phyloP scores from a whole-genome alignment of 305 asterid genomes.

The Solanum hybrid region DNA sequence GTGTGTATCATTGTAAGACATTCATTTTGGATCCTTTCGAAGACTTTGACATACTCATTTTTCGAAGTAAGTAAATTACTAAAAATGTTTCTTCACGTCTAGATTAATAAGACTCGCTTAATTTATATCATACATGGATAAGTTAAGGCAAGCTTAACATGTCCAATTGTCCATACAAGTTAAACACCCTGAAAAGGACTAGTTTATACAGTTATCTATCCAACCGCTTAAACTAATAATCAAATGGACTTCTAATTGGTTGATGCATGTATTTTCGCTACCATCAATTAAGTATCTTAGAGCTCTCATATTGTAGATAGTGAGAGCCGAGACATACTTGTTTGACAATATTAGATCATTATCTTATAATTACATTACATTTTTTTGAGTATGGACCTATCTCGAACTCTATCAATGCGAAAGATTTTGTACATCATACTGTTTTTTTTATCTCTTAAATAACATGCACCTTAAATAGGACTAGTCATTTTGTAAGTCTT shows the following conservation, averaged over 20 bases:
- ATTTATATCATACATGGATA: background rate
- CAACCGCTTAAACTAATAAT: background rate
- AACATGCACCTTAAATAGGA: background rate
- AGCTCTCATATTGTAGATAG: background rate
- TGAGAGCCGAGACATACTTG: background rate
- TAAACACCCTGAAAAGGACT: background rate
- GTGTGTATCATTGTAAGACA: background rate
- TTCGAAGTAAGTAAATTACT: background rate
- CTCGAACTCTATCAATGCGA: too few species aligned
- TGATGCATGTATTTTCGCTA: background rate
- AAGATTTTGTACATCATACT: rapidly evolving
- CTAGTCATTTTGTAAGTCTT: background rate
- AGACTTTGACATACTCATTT: background rate
- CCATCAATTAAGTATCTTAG: too few species aligned
- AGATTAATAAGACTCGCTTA: background rate
- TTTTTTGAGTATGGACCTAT: rapidly evolving
- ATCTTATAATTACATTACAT: background rate
- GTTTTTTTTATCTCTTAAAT: background rate
- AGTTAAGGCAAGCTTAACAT: background rate
- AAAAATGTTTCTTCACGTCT: background rate
- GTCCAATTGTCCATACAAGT: background rate
- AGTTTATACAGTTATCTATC: background rate
- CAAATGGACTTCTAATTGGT: background rate
- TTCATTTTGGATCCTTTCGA: background rate
- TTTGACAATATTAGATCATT: too few species aligned